Conservation (phyloP, 371 early-diverging fungal species). For the Cokeromyces recurvatus region DNA sequence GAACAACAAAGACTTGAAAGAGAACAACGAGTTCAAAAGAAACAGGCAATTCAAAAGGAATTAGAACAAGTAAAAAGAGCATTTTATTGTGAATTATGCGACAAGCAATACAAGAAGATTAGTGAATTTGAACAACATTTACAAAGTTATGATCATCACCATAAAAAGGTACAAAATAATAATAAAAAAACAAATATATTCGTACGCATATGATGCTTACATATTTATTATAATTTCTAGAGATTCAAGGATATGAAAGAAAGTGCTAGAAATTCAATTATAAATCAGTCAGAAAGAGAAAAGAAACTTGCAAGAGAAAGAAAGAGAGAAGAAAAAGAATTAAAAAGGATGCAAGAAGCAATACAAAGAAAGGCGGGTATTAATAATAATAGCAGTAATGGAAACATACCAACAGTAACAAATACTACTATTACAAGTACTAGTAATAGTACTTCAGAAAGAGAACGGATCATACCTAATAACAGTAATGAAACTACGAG, state of each 20-base stretch:
- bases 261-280: slow-evolving; percentile 34
- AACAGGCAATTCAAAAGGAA: slow-evolving; percentile 51
- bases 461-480: too few species aligned
- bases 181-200: background rate
- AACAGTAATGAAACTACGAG: background rate
- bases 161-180: slow-evolving; percentile 49
- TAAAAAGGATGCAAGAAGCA: slow-evolving; percentile 64
- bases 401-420: background rate
- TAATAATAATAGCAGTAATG: background rate
- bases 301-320: slow-evolving; percentile 63
- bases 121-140: slow-evolving; percentile 75
- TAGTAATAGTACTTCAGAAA: too few species aligned
- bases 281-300: slow-evolving; percentile 32
- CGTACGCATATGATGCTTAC: background rate
- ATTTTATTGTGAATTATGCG: slow-evolving; percentile 75
- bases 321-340: slow-evolving; percentile 63
- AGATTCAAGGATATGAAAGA: slow-evolving; percentile 80
- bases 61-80: slow-evolving; percentile 60
- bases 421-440: too few species aligned
- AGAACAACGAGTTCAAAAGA: slow-evolving; percentile 43
- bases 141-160: slow-evolving; percentile 77
- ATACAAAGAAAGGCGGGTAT: slow-evolving; percentile 42
- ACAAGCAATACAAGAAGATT: slow-evolving; percentile 74
- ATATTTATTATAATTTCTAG: slow-evolving; percentile 20
- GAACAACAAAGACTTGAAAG: slow-evolving; percentile 42